Evolutionary conservation across 495 filamentous ascomycete species (phyloP).

Genomic region (Penicillium waksmanii): DNA sequence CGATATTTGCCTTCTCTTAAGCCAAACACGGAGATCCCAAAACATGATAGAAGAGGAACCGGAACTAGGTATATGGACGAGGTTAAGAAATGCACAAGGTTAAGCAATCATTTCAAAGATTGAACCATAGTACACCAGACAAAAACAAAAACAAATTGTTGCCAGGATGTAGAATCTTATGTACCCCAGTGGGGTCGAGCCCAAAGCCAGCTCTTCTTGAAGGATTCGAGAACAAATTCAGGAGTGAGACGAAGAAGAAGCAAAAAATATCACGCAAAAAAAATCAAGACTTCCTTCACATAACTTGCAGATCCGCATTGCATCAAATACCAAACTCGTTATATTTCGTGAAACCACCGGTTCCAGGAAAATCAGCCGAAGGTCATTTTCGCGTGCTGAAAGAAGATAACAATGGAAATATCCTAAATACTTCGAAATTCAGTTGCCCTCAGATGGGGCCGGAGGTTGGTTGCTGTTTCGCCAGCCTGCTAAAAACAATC

Average conservation of each 20-base stretch:
- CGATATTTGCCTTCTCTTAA: not conserved
- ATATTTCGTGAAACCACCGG: slow-evolving; percentile 19
- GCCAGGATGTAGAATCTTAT: slow-evolving; percentile 3
- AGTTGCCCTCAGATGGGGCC: slow-evolving; percentile 29
- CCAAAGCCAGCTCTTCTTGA: slow-evolving; percentile 6
- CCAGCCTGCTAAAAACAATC: slow-evolving; percentile 28
- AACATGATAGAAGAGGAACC: not conserved
- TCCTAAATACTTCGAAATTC: slow-evolving; percentile 11
- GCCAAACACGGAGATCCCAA: not conserved
- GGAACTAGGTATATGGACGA: not conserved
- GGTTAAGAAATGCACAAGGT: not conserved
- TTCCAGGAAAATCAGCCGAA: slow-evolving; percentile 18
- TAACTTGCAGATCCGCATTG: slow-evolving; percentile 11
- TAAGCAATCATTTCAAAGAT: no score
- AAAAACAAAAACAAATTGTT: slow-evolving; percentile 16
- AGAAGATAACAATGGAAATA: slow-evolving; percentile 20
- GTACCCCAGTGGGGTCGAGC: not conserved
- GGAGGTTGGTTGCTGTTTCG: slow-evolving; percentile 35
- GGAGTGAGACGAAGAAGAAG: not conserved
- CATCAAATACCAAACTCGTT: slow-evolving; percentile 17
- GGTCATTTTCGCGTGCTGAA: slow-evolving; percentile 11
- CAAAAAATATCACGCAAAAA: slow-evolving; percentile 5
- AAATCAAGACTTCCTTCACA: slow-evolving; percentile 10
- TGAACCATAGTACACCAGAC: slow-evolving; percentile 7
- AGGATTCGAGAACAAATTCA: slow-evolving; percentile 3